These are phyloP conservation scores for Pichia sp. DNA, from an alignment of 1,139 yeast species.

Conservation along the genomic window DNA sequence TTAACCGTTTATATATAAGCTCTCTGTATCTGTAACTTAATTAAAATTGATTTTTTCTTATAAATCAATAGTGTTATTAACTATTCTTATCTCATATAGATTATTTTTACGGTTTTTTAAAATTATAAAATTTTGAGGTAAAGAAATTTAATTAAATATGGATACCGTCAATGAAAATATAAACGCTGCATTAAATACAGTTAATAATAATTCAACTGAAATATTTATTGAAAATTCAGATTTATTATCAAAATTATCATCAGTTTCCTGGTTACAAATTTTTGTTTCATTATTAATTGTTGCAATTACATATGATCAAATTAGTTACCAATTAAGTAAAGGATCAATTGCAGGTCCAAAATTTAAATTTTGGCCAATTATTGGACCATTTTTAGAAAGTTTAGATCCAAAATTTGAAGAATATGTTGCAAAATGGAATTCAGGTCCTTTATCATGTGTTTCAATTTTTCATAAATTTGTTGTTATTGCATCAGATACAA, in stretches of 20 bases:
- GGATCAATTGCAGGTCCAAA: slow-evolving; percentile 88
- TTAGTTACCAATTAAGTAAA: slow-evolving; percentile 68
- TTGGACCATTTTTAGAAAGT: slow-evolving; percentile 95
- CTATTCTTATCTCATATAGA: too few relatives aligned
- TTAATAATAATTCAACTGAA: slow-evolving; percentile 5
- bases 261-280: slow-evolving; percentile 45
- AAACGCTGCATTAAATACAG: slow-evolving; percentile 3
- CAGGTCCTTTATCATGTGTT: slow-evolving; percentile 92
- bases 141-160: background rate
- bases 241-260: slow-evolving; percentile 3
- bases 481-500: slow-evolving; percentile 87
- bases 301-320: slow-evolving; percentile 68
- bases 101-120: too few relatives aligned
- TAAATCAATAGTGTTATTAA: too few relatives aligned
- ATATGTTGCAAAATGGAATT: slow-evolving; percentile 86
- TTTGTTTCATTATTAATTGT: slow-evolving; percentile 44
- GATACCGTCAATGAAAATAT: slow-evolving; percentile 1
- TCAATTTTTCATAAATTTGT: slow-evolving; percentile 97
- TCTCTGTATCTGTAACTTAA: too few relatives aligned
- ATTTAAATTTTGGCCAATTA: slow-evolving; percentile 84
- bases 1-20: too few relatives aligned
- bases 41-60: too few relatives aligned
- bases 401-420: slow-evolving; percentile 94
- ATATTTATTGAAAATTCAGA: background rate
- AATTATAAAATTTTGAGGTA: too few relatives aligned